phyloP scores from a whole-genome alignment of 1,139 yeast species.

The Blastobotrys proliferans region DNA sequence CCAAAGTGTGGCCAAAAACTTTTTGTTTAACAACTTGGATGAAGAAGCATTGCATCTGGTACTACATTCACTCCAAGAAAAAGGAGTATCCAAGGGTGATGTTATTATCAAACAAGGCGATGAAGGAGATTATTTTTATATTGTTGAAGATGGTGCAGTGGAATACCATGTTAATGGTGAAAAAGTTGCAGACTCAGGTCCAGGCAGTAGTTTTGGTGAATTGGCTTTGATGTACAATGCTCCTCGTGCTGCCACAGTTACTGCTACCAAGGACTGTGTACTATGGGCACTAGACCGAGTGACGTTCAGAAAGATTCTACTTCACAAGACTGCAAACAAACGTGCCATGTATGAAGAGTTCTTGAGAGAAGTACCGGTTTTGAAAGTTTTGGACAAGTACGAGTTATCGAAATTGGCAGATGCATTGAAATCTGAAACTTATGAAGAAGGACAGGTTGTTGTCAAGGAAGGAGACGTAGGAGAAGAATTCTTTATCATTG shows the following conservation, averaged over 20 bases:
- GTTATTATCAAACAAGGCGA: constrained; percentile 90
- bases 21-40: constrained; percentile 74
- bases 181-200: constrained; percentile 68
- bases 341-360: constrained; percentile 88
- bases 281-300: constrained; percentile 93
- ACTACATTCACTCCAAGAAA: constrained; percentile 75
- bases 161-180: constrained; percentile 73
- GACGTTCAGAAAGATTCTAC: constrained; percentile 85
- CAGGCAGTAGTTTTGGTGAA: constrained; percentile 94
- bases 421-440: constrained; percentile 78
- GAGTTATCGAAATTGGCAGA: constrained; percentile 93
- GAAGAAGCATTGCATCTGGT: constrained; percentile 71
- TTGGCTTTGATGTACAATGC: constrained; percentile 96
- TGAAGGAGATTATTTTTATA: constrained; percentile 91
- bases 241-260: constrained; percentile 95
- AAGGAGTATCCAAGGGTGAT: constrained; percentile 53
- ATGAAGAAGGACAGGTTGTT: constrained; percentile 67
- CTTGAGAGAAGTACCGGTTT: constrained; percentile 79
- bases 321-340: constrained; percentile 87
- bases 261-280: constrained; percentile 64
- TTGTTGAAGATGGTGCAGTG: constrained; percentile 80
- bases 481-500: constrained; percentile 86
- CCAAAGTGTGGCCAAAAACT: constrained; percentile 70
- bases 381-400: constrained; percentile 64
- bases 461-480: constrained; percentile 89